Conservation (phyloP, 2,329 filamentous ascomycete genomes). For the Phoma herbarum region DNA sequence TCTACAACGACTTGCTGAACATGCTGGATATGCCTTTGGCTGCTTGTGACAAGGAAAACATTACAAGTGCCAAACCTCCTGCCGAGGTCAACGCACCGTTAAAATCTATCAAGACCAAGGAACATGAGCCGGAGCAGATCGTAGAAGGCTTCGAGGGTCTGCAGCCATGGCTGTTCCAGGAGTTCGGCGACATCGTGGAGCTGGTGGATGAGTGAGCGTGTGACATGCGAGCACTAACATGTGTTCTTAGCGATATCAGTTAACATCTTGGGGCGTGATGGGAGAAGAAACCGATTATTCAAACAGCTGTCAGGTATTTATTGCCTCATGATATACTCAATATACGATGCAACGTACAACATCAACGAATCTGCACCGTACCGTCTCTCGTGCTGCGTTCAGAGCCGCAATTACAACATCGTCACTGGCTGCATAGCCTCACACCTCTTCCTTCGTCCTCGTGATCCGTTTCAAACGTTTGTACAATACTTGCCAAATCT, state of each 20-base stretch:
- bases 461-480: conserved; percentile 25
- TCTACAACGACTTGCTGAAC: not conserved
- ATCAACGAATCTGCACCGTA: not conserved
- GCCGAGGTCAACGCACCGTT: not conserved
- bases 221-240: not conserved
- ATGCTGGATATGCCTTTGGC: not conserved
- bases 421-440: not conserved
- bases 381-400: not conserved
- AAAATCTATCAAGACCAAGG: not conserved
- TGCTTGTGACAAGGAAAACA: not conserved
- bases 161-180: conserved; percentile 50
- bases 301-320: not conserved
- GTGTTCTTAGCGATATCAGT: not conserved
- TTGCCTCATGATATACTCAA: conserved; percentile 3
- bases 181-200: conserved; percentile 54
- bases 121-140: conserved; percentile 12
- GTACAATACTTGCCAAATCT: conserved; percentile 43
- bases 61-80: not conserved
- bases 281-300: not conserved
- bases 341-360: not conserved
- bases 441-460: not conserved
- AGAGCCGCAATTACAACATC: not conserved
- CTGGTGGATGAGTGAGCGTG: conserved; percentile 37
- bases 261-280: not conserved
- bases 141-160: conserved; percentile 45